Conservation (phyloP, 164 flowering plant species). For the Magnolia officinalis region DNA sequence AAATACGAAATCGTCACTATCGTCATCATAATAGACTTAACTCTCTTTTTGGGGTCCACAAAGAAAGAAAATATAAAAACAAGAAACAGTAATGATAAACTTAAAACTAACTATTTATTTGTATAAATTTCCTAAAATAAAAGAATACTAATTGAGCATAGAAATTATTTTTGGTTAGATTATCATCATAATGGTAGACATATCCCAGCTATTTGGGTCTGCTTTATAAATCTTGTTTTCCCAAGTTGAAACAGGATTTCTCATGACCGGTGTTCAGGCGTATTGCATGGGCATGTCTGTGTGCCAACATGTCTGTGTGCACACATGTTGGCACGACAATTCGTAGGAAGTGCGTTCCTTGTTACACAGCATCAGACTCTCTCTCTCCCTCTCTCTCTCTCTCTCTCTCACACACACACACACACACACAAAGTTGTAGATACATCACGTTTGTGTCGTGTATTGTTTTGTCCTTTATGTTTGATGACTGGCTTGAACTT, state of each 20-base stretch:
- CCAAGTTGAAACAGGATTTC: neutral
- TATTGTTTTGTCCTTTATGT: neutral
- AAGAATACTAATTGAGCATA: too few relatives aligned
- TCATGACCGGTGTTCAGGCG: neutral
- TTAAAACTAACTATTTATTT: too few relatives aligned
- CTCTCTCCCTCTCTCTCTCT: neutral
- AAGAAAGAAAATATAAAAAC: too few relatives aligned
- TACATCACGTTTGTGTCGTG: neutral
- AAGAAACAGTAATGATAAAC: too few relatives aligned
- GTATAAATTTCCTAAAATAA: too few relatives aligned
- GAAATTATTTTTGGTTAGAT: neutral
- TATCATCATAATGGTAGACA: neutral
- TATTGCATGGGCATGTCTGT: neutral
- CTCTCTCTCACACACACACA: neutral
- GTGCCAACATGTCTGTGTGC: neutral
- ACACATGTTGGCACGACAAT: neutral
- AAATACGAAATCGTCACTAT: neutral
- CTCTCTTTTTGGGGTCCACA: too few relatives aligned
- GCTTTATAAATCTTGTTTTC: neutral
- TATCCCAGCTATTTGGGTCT: neutral
- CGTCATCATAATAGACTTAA: neutral
- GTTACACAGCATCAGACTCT: neutral
- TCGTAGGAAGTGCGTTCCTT: neutral
- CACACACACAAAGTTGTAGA: neutral
- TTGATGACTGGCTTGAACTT: neutral